Base-by-base conservation (phyloP, 2,329 filamentous ascomycete genomes). In the Ambrosiella beaveri region DNA sequence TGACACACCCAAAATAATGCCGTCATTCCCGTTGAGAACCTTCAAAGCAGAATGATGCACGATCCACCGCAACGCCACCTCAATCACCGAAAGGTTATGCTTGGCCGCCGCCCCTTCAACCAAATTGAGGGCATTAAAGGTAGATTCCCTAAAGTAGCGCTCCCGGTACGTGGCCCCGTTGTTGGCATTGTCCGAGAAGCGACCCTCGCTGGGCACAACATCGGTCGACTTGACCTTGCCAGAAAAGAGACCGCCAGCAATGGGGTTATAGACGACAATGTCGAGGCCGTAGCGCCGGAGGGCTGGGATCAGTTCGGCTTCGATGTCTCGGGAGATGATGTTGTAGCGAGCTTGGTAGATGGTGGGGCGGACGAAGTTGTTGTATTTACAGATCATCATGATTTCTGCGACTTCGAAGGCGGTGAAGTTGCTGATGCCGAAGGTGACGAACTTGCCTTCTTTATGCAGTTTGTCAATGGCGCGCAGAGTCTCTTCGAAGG, bases 311-410 rank as follows among this genome's bases (percentile, higher is more conserved):
- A 93, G 73, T 68, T 93, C 87, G 0, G 78, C 68, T 68, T 93
- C 88, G 62, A 91, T 83, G 57, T 78, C 79, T 56, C 88, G 80
- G 19, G 82, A 87, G 63, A 90, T 86, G 59, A 79, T 80, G 69
- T 91, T 91, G 71, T 91, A 91, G 86, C 94, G 91, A 64, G 77
- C 89, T 70, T 93, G 88, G 70, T 88, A 95, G 58, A 94, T 81
- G 0, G 85, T 88, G 0, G 88, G 88, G 44, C 84, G 79, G 13
- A 94, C 85, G 86, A 86, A 94, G 61, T 80, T 79, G 65, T 86
- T 83, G 70, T 85, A 81, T 64, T 84, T 84, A 74, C 86, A 91
- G 44, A 82, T 84, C 69, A 88, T 79, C 59, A 85, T 84, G 8
- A 94, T 79, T 71, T 95, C 89, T 0, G 88, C 88, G 8, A 95